A percentile compares a stretch with the other conserved stretches of the same genome.
Conservation (phyloP, 2,329 filamentous ascomycete genomes). For the Cladosporium sp. region DNA sequence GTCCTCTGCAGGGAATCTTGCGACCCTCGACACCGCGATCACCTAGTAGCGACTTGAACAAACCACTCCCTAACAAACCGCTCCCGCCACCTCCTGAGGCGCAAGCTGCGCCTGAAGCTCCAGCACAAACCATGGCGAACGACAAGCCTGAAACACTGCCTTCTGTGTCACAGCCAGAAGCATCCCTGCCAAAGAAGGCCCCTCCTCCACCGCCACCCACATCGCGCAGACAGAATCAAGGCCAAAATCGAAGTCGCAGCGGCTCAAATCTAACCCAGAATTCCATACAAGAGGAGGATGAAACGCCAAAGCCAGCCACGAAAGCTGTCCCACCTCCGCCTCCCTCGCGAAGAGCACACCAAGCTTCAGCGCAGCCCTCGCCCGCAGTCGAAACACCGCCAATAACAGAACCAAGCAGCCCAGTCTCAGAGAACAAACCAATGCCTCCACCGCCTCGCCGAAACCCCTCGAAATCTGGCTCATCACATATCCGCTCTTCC, state of each 20-base stretch:
- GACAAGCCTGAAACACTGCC: not conserved
- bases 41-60: conserved; percentile 56
- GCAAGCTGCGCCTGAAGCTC: conserved; percentile 15
- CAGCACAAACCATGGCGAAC: not conserved
- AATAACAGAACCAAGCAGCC: conserved; percentile 5
- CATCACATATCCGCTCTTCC: conserved; percentile 21
- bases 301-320: conserved; percentile 18
- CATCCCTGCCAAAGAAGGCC: conserved; percentile 49
- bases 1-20: conserved; percentile 26
- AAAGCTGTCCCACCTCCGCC: conserved; percentile 33
- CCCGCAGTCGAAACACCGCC: conserved; percentile 21
- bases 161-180: not conserved
- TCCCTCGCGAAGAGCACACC: conserved; percentile 30
- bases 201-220: conserved; percentile 48
- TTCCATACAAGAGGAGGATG: conserved; percentile 16
- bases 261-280: conserved; percentile 19
- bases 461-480: conserved; percentile 26
- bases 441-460: conserved; percentile 33
- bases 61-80: conserved; percentile 62
- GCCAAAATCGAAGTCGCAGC: conserved; percentile 14
- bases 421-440: conserved; percentile 19
- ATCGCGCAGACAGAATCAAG: conserved; percentile 11
- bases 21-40: conserved; percentile 38
- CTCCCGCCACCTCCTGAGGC: conserved; percentile 53
- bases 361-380: conserved; percentile 1